Conservation (phyloP, 331 rosid species). For the Dryas integrifolia region DNA sequence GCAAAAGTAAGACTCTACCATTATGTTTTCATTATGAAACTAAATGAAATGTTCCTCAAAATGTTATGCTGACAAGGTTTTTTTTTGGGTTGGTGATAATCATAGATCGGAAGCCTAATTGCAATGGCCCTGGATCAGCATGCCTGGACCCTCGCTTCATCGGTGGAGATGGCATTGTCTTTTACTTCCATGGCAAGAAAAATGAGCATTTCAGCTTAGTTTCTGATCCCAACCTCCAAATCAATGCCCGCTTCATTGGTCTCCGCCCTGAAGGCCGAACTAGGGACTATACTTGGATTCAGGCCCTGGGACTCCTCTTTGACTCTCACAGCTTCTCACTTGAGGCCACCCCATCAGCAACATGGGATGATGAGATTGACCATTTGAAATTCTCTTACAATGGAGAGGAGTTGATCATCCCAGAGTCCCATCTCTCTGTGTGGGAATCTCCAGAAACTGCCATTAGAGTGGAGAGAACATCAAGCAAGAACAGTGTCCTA, state of each 20-base stretch:
- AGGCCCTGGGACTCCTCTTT: slow-evolving; percentile 50
- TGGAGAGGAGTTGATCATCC: slow-evolving; percentile 24
- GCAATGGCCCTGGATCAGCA: slow-evolving; percentile 63
- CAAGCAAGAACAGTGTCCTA: slow-evolving; percentile 41
- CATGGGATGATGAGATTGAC: slow-evolving; percentile 39
- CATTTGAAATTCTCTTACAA: slow-evolving; percentile 33
- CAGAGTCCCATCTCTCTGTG: slow-evolving; percentile 31
- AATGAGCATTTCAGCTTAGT: slow-evolving; percentile 48
- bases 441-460: slow-evolving; percentile 35
- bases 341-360: slow-evolving; percentile 39
- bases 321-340: slow-evolving; percentile 41
- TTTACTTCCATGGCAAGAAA: slow-evolving; percentile 63
- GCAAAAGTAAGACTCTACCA: slow-evolving; percentile 46
- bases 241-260: slow-evolving; percentile 57
- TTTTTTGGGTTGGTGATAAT: background rate
- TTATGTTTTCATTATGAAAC: background rate
- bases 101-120: slow-evolving; percentile 55
- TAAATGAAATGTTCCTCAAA: too few species aligned
- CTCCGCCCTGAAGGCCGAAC: slow-evolving; percentile 40
- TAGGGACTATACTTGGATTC: slow-evolving; percentile 59
- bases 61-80: too few species aligned
- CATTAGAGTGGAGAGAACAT: slow-evolving; percentile 43
- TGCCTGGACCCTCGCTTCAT: slow-evolving; percentile 74
- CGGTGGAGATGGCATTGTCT: slow-evolving; percentile 57
- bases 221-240: slow-evolving; percentile 49